Evolutionary conservation across 1,284 basidiomycete species (phyloP), one percentile per base, ranked within the genome.

Genomic region (Golubevia pallescens): DNA sequence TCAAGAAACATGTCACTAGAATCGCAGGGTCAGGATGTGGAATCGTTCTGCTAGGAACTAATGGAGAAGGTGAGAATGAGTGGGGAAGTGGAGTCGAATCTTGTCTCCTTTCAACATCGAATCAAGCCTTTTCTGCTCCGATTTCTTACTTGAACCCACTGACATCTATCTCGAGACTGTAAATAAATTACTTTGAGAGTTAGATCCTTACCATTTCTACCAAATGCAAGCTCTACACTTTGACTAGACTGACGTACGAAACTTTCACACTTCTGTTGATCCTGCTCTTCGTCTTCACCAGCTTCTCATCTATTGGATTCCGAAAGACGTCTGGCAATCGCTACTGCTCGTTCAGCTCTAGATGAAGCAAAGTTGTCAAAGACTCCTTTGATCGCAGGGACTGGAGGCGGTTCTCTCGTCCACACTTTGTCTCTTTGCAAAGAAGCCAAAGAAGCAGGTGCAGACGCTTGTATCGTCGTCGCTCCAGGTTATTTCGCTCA

Each of bases 381-480:
- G 0, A 66, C 62, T 20, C 76, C 73, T 38, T 73, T 79, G 69
- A 71, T 79, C 32, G 75, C 75, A 0, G 77, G 77, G 6, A 75
- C 75, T 0, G 77, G 77, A 19, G 59, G 61, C 2, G 77, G 67
- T 3, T 70, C 67, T 4, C 66, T 75, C 32, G 68, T 70, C n/a
- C 75, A 79, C 51, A 74, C 74, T 10, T 53, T 72, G 3, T 57
- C 67, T 54, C 67, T 74, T 65, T 72, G 69, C 28, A 8, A 62
- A 19, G 72, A 74, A 28, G 74, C 74, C 0, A 70, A 70, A 6
- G 58, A 60, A 0, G 74, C 72, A 0, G 74, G 74, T 13, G 74
- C 74, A 1, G 74, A 77, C 66, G 74, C 74, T 7, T 69, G 52
- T 8, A 71, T 79, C 38, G 77, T 79, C 57, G 75, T 79, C 28